phyloP scores from a whole-genome alignment of 371 early-diverging fungal species.

The Saksenaea vasiformis region DNA sequence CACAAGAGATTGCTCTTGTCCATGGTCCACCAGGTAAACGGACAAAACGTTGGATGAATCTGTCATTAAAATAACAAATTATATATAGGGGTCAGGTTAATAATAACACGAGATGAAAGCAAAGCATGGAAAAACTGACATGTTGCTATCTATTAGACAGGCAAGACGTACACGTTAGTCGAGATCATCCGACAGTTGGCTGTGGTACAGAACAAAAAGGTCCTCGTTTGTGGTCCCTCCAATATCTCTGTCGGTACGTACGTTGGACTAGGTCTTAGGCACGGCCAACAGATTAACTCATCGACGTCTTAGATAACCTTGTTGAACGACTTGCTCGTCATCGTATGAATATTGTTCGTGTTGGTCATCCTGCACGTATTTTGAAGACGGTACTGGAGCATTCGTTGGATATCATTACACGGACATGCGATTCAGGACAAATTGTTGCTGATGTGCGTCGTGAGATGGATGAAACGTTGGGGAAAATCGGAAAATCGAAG shows the following conservation, averaged over 20 bases:
- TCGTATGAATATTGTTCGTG: slow-evolving; percentile 70
- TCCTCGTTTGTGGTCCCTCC: slow-evolving; percentile 94
- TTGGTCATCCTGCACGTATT: slow-evolving; percentile 89
- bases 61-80: too few species aligned
- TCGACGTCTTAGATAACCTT: slow-evolving; percentile 81
- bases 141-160: slow-evolving; percentile 66
- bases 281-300: too few species aligned
- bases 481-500: slow-evolving; percentile 64
- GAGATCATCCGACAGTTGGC: slow-evolving; percentile 84
- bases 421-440: slow-evolving; percentile 75
- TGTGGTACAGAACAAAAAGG: slow-evolving; percentile 59
- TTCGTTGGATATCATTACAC: slow-evolving; percentile 70
- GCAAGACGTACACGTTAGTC: slow-evolving; percentile 92
- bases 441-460: slow-evolving; percentile 76
- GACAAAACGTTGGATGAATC: neutral
- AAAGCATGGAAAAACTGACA: neutral
- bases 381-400: slow-evolving; percentile 71
- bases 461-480: slow-evolving; percentile 78
- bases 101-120: neutral
- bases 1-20: slow-evolving; percentile 74
- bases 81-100: slow-evolving; percentile 13
- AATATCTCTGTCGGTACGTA: slow-evolving; percentile 87
- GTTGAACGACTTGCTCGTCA: slow-evolving; percentile 74
- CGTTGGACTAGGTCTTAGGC: too few species aligned
- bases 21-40: slow-evolving; percentile 83